Conservation (phyloP, 2,329 filamentous ascomycete genomes). For the Penicillium sp. region DNA sequence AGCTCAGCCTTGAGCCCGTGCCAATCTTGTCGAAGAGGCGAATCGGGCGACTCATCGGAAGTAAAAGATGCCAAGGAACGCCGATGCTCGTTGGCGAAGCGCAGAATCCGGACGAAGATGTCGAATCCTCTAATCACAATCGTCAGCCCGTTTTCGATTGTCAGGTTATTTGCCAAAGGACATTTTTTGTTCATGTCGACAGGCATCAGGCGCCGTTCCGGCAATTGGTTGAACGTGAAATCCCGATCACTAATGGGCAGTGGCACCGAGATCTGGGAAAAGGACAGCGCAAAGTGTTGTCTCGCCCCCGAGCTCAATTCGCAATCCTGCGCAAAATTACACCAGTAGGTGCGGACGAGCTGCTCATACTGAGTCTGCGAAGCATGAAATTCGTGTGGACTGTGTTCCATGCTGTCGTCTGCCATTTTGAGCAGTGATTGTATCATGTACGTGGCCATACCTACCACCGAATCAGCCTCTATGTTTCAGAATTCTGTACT, state of each 20-base stretch:
- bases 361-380: constrained; percentile 33
- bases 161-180: constrained; percentile 17
- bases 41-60: constrained; percentile 8
- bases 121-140: constrained; percentile 35
- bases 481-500: too few species aligned
- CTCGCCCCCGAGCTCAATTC: constrained; percentile 33
- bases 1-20: constrained; percentile 27
- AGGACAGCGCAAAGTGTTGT: constrained; percentile 34
- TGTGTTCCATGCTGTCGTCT: constrained; percentile 34
- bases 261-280: constrained; percentile 33
- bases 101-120: constrained; percentile 32
- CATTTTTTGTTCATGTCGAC: constrained; percentile 23
- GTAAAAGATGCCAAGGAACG: constrained; percentile 20
- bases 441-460: constrained; percentile 37
- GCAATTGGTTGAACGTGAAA: constrained; percentile 27
- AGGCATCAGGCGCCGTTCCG: constrained; percentile 24
- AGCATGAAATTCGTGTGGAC: constrained; percentile 29
- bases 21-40: constrained; percentile 23
- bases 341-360: constrained; percentile 35
- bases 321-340: constrained; percentile 35
- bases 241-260: constrained; percentile 33
- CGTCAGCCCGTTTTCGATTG: constrained; percentile 30
- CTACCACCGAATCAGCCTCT: constrained; percentile 12
- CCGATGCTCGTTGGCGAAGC: constrained; percentile 34
- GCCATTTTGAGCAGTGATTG: constrained; percentile 33